Conservation (phyloP, 257 asterid species). For the Salvia hispanica region DNA sequence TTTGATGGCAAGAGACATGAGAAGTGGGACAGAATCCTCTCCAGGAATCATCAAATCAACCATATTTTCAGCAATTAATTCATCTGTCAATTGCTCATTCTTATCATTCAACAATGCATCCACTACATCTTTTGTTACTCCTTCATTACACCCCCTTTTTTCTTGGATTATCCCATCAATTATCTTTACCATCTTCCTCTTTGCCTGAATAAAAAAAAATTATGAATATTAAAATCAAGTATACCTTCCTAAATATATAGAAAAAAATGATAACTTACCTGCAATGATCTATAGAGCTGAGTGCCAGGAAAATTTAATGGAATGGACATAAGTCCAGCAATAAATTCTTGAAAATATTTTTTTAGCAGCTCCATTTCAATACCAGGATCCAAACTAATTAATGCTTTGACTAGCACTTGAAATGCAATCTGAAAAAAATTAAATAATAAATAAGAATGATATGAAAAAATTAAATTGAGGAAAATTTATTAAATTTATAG, state of each 20-base stretch:
- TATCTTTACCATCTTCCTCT: slow-evolving; percentile 70
- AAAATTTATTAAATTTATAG: neutral
- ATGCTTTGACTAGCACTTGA: slow-evolving; percentile 76
- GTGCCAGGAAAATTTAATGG: slow-evolving; percentile 86
- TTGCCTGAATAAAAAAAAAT: slow-evolving; percentile 51
- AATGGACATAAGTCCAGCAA: slow-evolving; percentile 87
- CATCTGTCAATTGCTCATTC: slow-evolving; percentile 63
- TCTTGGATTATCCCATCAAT: slow-evolving; percentile 60
- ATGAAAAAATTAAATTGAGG: neutral
- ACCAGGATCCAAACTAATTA: slow-evolving; percentile 73
- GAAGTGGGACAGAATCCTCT: slow-evolving; percentile 93
- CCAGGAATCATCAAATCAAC: slow-evolving; percentile 95
- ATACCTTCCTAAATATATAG: neutral
- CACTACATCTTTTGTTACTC: slow-evolving; percentile 55
- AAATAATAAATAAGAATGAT: neutral
- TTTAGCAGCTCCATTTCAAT: slow-evolving; percentile 68
- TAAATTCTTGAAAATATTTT: slow-evolving; percentile 82
- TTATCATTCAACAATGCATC: slow-evolving; percentile 62
- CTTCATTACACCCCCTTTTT: slow-evolving; percentile 38
- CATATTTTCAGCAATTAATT: slow-evolving; percentile 74
- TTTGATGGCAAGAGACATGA: slow-evolving; percentile 78
- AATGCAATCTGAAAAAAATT: slow-evolving; percentile 65
- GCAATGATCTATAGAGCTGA: slow-evolving; percentile 74
- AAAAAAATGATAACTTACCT: slow-evolving; percentile 45
- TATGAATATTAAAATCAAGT: neutral